These are phyloP conservation scores for Lactifluus volemus DNA, from an alignment of 768 basidiomycete species.

Conservation along the genomic window DNA sequence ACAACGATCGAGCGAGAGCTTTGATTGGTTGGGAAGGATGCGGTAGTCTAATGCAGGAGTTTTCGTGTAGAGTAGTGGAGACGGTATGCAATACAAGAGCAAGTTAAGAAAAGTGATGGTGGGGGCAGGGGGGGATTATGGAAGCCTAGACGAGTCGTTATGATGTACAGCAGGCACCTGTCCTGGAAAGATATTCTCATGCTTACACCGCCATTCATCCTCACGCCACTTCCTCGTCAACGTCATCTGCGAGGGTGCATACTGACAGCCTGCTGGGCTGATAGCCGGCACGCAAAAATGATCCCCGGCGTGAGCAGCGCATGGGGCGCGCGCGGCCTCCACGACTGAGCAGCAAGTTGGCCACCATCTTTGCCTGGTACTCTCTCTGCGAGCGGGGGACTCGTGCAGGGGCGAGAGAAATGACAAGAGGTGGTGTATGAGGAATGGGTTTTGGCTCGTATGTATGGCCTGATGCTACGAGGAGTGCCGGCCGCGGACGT, in stretches of 20 bases:
- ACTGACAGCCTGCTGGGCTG: slow-evolving; percentile 16
- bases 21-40: neutral
- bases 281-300: slow-evolving; percentile 8
- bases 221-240: neutral
- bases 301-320: slow-evolving; percentile 11
- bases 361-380: slow-evolving; percentile 17
- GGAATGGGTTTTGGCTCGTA: neutral
- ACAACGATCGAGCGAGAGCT: neutral
- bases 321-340: slow-evolving; percentile 13
- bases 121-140: neutral
- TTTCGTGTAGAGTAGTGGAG: slow-evolving; percentile 6
- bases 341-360: slow-evolving; percentile 18
- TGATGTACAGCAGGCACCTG: slow-evolving; percentile 16
- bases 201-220: neutral
- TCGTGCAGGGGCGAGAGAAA: slow-evolving; percentile 8
- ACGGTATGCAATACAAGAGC: slow-evolving; percentile 12
- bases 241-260: neutral
- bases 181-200: slow-evolving; percentile 5
- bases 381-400: slow-evolving; percentile 14
- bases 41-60: neutral
- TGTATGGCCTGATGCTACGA: slow-evolving; percentile 7
- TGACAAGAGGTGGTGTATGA: slow-evolving; percentile 1
- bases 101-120: slow-evolving; percentile 1
- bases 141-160: slow-evolving; percentile 7
- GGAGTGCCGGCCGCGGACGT: slow-evolving; percentile 6